These are phyloP conservation scores for Elsinoe ampelina DNA, from an alignment of 2,329 filamentous ascomycete genomes.

Conservation along the genomic window DNA sequence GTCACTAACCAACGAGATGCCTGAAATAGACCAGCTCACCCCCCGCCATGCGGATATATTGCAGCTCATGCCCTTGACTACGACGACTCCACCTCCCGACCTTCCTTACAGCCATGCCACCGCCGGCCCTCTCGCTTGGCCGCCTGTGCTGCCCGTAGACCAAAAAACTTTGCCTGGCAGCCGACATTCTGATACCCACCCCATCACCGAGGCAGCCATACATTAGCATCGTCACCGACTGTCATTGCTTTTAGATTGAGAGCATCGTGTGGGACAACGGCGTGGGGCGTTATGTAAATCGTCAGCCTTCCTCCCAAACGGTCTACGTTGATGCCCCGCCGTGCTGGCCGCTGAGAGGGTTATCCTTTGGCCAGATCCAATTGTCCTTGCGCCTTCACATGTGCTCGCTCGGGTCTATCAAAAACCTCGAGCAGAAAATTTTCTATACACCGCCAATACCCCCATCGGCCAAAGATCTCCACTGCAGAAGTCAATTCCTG, in stretches of 20 bases:
- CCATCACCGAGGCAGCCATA: conserved; percentile 9
- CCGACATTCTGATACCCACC: conserved; percentile 10
- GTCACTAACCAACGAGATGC: conserved; percentile 8
- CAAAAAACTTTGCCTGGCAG: neutral
- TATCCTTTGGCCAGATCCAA: neutral
- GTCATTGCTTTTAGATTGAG: neutral
- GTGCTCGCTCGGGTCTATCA: conserved; percentile 2
- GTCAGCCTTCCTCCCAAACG: neutral
- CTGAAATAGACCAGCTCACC: conserved; percentile 7
- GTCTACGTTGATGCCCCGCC: neutral
- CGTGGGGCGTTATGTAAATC: neutral
- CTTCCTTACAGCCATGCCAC: conserved; percentile 6
- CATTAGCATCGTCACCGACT: neutral
- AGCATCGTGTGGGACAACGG: neutral
- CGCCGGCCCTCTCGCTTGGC: neutral
- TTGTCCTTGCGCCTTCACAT: conserved; percentile 2
- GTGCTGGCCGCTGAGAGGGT: neutral
- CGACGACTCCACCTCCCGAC: conserved; percentile 4
- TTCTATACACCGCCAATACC: neutral
- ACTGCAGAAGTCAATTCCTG: too few relatives aligned
- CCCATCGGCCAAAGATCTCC: neutral
- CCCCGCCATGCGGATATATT: conserved; percentile 12
- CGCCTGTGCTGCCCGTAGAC: conserved; percentile 10
- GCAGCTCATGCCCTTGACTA: conserved; percentile 7
- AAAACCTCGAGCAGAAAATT: neutral